These are phyloP conservation scores for Diutina siamensis DNA, from an alignment of 1,139 yeast genomes.

Conservation along the genomic window DNA sequence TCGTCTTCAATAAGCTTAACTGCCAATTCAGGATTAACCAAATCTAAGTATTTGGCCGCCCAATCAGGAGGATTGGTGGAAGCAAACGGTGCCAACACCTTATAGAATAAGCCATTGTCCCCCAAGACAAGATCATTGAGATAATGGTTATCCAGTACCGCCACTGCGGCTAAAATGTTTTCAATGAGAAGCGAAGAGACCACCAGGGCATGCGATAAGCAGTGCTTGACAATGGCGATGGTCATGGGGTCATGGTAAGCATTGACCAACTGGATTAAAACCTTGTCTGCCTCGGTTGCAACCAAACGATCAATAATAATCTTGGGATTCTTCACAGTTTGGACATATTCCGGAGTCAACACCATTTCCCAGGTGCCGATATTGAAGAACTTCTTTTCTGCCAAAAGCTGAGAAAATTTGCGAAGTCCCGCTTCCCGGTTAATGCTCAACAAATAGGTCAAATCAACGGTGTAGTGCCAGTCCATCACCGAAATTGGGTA, in stretches of 20 bases:
- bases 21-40: not conserved
- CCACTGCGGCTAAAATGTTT: conserved; percentile 4
- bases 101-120: conserved; percentile 10
- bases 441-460: conserved; percentile 20
- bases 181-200: conserved; percentile 9
- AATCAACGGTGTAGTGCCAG: conserved; percentile 15
- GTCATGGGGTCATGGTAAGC: conserved; percentile 20
- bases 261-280: conserved; percentile 15
- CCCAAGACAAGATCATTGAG: conserved; percentile 12
- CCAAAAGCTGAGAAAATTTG: conserved; percentile 19
- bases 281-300: conserved; percentile 14
- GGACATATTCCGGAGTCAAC: conserved; percentile 17
- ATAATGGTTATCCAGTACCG: conserved; percentile 14
- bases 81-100: not conserved
- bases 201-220: conserved; percentile 11
- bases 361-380: conserved; percentile 24
- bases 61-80: not conserved
- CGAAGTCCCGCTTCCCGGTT: conserved; percentile 19
- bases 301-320: conserved; percentile 20
- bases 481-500: conserved; percentile 1
- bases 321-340: conserved; percentile 13
- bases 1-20: not conserved
- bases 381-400: conserved; percentile 21
- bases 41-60: not conserved
- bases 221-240: conserved; percentile 13